Percentiles rank a stretch among this genome's conserved stretches.
Conservation (phyloP, 2,329 filamentous ascomycete species). For the Penicillium sp. region DNA sequence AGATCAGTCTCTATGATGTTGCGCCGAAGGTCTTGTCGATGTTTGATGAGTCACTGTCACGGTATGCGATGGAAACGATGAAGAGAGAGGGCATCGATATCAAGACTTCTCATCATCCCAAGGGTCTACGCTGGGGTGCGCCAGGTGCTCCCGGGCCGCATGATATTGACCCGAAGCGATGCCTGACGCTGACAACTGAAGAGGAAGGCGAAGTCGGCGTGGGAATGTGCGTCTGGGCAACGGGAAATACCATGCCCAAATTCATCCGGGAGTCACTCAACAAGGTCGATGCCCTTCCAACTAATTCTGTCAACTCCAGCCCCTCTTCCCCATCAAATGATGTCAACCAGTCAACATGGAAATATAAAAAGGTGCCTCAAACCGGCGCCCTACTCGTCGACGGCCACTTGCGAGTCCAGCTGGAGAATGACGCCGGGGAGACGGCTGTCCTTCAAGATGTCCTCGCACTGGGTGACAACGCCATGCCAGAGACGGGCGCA, state of each 20-base stretch:
- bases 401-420: conserved; percentile 50
- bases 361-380: conserved; percentile 45
- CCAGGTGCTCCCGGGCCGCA: conserved; percentile 38
- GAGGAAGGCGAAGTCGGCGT: conserved; percentile 55
- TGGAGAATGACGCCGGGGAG: conserved; percentile 36
- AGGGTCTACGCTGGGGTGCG: conserved; percentile 48
- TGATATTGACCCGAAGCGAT: conserved; percentile 40
- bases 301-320: conserved; percentile 24
- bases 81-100: conserved; percentile 52
- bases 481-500: conserved; percentile 46
- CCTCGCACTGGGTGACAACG: conserved; percentile 53
- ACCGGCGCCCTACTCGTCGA: conserved; percentile 51
- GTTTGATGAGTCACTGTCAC: conserved; percentile 54
- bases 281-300: conserved; percentile 32
- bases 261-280: conserved; percentile 27
- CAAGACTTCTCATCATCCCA: conserved; percentile 54
- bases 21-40: conserved; percentile 55
- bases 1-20: conserved; percentile 56
- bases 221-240: conserved; percentile 57
- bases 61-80: conserved; percentile 54
- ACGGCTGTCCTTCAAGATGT: conserved; percentile 49
- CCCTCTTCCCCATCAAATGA: conserved; percentile 5
- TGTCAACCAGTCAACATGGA: conserved; percentile 37
- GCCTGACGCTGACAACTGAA: conserved; percentile 50
- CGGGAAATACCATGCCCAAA: conserved; percentile 35